Percentiles rank a stretch among this genome's conserved stretches.
These are phyloP conservation scores for Calonectria pseudoreteaudii DNA, from an alignment of 2,329 filamentous ascomycete species.

Conservation along the genomic window DNA sequence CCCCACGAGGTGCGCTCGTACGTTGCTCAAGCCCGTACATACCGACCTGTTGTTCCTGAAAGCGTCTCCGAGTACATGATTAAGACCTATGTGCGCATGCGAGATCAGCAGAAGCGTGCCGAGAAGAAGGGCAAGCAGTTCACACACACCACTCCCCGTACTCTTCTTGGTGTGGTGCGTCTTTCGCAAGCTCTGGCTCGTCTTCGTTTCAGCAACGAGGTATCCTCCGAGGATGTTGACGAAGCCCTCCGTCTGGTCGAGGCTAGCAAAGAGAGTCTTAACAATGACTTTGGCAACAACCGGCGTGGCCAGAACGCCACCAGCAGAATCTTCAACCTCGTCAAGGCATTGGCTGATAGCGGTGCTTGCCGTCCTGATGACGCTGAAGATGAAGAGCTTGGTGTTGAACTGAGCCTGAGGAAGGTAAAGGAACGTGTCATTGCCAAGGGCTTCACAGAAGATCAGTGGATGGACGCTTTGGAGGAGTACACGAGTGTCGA, in stretches of 20 bases:
- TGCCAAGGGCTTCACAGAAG: slow-evolving; percentile 95
- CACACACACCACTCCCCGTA: slow-evolving; percentile 93
- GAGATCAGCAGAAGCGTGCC: slow-evolving; percentile 90
- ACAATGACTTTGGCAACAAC: slow-evolving; percentile 72
- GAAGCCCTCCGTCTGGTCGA: slow-evolving; percentile 92
- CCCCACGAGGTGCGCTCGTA: slow-evolving; percentile 96
- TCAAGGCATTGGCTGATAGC: slow-evolving; percentile 86
- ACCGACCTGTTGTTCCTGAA: slow-evolving; percentile 86
- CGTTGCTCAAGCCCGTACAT: slow-evolving; percentile 91
- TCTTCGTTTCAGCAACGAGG: slow-evolving; percentile 86
- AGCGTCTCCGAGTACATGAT: slow-evolving; percentile 95
- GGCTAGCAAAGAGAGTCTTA: slow-evolving; percentile 91
- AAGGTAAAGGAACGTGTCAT: slow-evolving; percentile 92
- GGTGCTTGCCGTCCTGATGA: slow-evolving; percentile 85
- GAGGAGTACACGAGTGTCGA: slow-evolving; percentile 90
- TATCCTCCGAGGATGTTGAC: slow-evolving; percentile 93
- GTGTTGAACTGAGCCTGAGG: slow-evolving; percentile 83
- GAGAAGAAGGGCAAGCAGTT: slow-evolving; percentile 94
- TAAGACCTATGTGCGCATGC: slow-evolving; percentile 94
- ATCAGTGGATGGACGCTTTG: slow-evolving; percentile 88
- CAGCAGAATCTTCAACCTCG: slow-evolving; percentile 94
- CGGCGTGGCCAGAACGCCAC: slow-evolving; percentile 81
- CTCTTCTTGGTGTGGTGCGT: slow-evolving; percentile 91
- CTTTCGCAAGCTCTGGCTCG: slow-evolving; percentile 93
- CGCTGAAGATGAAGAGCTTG: slow-evolving; percentile 64